Evolutionary conservation across 2,329 filamentous ascomycete genomes (phyloP).

Genomic region (Thermothelomyces thermophilus): DNA sequence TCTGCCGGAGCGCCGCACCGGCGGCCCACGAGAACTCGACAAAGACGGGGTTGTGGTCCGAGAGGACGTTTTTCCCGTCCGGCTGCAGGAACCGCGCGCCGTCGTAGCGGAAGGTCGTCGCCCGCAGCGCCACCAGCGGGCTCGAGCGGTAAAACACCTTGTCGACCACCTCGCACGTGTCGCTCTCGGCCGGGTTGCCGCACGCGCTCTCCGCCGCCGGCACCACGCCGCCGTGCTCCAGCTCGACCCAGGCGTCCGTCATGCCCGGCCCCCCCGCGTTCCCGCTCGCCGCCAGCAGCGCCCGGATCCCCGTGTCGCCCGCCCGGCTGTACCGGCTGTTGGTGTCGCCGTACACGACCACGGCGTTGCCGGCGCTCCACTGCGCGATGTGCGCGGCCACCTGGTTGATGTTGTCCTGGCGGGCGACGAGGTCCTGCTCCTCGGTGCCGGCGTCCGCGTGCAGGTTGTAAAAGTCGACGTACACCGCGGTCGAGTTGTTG

Average conservation of each 20-base stretch:
- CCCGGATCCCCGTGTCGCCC: constrained; percentile 41
- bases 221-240: constrained; percentile 41
- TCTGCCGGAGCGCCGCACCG: constrained; percentile 36
- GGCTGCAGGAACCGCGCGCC: constrained; percentile 49
- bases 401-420: constrained; percentile 54
- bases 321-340: constrained; percentile 58
- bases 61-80: constrained; percentile 50
- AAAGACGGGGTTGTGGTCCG: constrained; percentile 59
- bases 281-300: constrained; percentile 42
- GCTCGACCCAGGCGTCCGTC: constrained; percentile 54
- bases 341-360: constrained; percentile 58
- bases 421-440: constrained; percentile 45
- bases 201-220: constrained; percentile 45
- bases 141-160: constrained; percentile 57
- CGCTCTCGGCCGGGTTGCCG: constrained; percentile 45
- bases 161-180: constrained; percentile 59
- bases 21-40: constrained; percentile 45
- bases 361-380: constrained; percentile 53
- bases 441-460: constrained; percentile 59
- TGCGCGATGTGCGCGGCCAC: constrained; percentile 50
- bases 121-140: constrained; percentile 39
- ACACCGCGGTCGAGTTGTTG: constrained; percentile 32
- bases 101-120: constrained; percentile 49
- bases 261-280: constrained; percentile 36
- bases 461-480: constrained; percentile 59